Base-by-base conservation (phyloP, 2,329 filamentous ascomycete genomes). In the Colletotrichum sp. region DNA sequence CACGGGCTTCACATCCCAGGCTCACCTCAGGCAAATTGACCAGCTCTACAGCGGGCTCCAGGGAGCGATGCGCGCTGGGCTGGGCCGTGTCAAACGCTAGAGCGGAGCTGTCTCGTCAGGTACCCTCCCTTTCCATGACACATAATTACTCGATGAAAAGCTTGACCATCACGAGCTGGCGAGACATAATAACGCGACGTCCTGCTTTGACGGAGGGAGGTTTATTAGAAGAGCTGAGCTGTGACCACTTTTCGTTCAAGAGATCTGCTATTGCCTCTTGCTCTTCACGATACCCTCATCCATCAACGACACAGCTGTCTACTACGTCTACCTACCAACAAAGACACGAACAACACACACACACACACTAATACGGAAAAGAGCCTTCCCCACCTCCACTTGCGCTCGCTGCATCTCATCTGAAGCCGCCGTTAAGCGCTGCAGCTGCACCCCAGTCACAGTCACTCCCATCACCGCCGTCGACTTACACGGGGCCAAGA, bases 81-180 rank as follows among this genome's bases (percentile, higher is more conserved):
- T 70, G 66, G 59, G 64, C 71, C 64, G 64, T 69, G 70, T 69
- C 70, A 69, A 60, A 77, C 60, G 65, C 71, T 66, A 52, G 36
- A 75, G 75, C 75, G 75, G 77, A 78, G 71, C 77, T 68, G 36
- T 63, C 62, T 52, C 55, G 72, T 49, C 72, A 70, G 63, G 75
- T 71, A 67, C 68, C 71, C 66, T 66, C 79, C 76, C 77, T 64
- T 49, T 49, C 28, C 70, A 83, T 83, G 82, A 83, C 82, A 83
- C 82, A 84, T 84, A 83, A 83, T 83, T 84, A 83, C 82, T 79
- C 81, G 79, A 84, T 83, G 77, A 77, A 82, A 83, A 82, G 67
- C 74, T 69, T 66, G 78, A 78, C 77, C 77, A 81, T 81, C 79
- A 80, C 79, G 79, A 78, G 78, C 79, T 79, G 77, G 72, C 68